These are phyloP conservation scores for Fusarium sp. DNA, from an alignment of 2,329 filamentous ascomycete genomes.

Conservation along the genomic window DNA sequence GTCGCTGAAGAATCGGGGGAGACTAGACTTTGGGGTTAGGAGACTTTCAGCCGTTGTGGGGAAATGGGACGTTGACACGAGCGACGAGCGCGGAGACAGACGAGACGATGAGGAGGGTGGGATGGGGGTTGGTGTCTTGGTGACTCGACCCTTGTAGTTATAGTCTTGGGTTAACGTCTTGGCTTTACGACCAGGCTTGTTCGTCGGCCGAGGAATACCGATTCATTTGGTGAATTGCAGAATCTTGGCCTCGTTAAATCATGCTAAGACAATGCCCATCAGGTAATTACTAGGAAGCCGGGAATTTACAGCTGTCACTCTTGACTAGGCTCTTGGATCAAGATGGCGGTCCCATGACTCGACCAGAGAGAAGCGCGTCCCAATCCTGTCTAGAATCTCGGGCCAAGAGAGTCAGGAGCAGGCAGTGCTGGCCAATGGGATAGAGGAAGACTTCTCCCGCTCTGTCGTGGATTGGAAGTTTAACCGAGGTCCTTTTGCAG, in stretches of 20 bases:
- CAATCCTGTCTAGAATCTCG: conserved; percentile 6
- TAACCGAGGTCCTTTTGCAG: conserved; percentile 18
- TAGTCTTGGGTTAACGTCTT: not conserved
- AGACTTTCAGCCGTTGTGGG: conserved; percentile 9
- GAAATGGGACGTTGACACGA: conserved; percentile 1
- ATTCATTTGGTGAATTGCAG: not conserved
- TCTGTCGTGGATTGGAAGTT: not conserved
- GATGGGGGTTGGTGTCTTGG: conserved; percentile 3
- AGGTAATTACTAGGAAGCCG: not conserved
- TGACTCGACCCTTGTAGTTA: not conserved
- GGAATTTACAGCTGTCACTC: no score
- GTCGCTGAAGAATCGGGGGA: conserved; percentile 16
- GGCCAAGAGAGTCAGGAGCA: conserved; percentile 23
- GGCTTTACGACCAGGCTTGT: not conserved
- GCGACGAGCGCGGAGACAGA: not conserved
- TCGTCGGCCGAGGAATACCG: not conserved
- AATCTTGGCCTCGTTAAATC: not conserved
- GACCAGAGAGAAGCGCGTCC: not conserved
- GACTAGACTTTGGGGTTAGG: conserved; percentile 19
- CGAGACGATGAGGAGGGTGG: not conserved
- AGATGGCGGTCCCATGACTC: conserved; percentile 14
- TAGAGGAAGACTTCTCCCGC: not conserved
- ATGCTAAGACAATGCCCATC: not conserved
- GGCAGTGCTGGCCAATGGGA: conserved; percentile 12
- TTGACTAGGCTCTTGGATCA: not conserved